Evolutionary conservation across 805 yeast species (phyloP), one percentile per base, ranked within the genome.

Genomic region (Saccharomycopsis selenospora): DNA sequence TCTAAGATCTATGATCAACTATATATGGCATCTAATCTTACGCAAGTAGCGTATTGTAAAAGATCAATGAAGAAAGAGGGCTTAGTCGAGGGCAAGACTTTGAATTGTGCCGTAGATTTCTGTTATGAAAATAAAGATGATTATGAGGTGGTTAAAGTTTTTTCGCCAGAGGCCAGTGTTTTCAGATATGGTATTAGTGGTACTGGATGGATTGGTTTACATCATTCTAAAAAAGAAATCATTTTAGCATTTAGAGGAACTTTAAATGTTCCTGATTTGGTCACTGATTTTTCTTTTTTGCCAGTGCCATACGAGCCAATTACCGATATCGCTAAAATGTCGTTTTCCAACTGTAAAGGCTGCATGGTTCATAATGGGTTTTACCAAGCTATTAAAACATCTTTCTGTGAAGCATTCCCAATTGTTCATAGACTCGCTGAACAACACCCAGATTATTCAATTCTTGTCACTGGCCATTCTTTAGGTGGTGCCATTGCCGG

Each of bases 401-500:
- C 45, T 14, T 47, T 30, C 24, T 10, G 20, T 22, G 43, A 62
- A 4, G 67, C 75, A 22, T 59, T 76, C 27, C 56, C 64, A 8
- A 62, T 58, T 5, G 64, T 80, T 1, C 56, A 63, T 11, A 52
- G 56, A 1, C 56, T 72, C 17, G 59, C 65, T 18, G 50, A 61
- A 8, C 57, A 66, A 14, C 63, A 72, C 56, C 75, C 79, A 0
- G 71, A 69, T 22, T 82, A 79, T 59, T 59, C 67, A 18, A 50
- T 83, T 3, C 69, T 75, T 1, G 69, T 82, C 1, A 67, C 80
- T 1, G 95, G 95, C 0, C 95, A 86, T 62, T 85, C 93, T 0
- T 63, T 85, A 38, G 90, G 89, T 2, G 95, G 82, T 4, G 89
- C 90, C 0, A 61, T 82, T 45, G 82, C 89, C 1, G 63, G 71